Percentiles rank a stretch among this genome's conserved stretches.
These are phyloP conservation scores for Podaxis rugospora DNA, from an alignment of 768 basidiomycete species.

Conservation along the genomic window DNA sequence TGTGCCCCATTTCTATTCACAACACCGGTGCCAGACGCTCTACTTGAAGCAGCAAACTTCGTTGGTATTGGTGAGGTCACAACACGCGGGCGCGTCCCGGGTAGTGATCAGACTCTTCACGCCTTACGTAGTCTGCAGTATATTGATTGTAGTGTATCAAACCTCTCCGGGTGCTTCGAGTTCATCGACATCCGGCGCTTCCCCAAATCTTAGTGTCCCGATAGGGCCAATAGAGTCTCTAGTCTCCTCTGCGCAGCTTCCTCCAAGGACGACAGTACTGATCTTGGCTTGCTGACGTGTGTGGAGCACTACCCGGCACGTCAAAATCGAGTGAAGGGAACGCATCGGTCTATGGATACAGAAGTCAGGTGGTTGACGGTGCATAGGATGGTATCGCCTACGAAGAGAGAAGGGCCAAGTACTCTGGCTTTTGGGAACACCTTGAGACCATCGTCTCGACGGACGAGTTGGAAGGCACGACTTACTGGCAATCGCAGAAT, in stretches of 20 bases:
- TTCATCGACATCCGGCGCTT: neutral
- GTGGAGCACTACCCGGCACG: slow-evolving; percentile 7
- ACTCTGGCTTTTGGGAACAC: neutral
- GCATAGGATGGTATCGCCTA: neutral
- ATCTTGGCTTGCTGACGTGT: neutral
- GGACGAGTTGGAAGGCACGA: neutral
- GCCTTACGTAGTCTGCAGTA: too few species aligned
- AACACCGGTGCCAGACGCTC: too few species aligned
- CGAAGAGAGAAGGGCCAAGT: neutral
- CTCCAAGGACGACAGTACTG: neutral
- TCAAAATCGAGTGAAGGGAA: slow-evolving; percentile 6
- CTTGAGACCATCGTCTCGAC: neutral
- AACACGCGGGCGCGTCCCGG: too few species aligned
- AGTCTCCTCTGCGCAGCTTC: neutral
- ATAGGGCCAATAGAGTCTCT: neutral
- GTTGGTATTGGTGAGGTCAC: too few species aligned
- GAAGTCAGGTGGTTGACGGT: neutral
- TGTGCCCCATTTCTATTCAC: too few species aligned
- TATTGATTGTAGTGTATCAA: neutral
- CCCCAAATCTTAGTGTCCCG: neutral
- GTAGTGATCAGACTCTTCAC: too few species aligned
- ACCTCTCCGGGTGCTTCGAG: neutral
- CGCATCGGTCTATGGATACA: neutral
- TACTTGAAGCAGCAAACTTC: too few species aligned
- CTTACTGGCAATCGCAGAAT: neutral